A percentile compares a stretch with the other conserved stretches of the same genome.
phyloP scores from a whole-genome alignment of 2,329 filamentous ascomycete species.

The Cephalotrichum gorgonifer region DNA sequence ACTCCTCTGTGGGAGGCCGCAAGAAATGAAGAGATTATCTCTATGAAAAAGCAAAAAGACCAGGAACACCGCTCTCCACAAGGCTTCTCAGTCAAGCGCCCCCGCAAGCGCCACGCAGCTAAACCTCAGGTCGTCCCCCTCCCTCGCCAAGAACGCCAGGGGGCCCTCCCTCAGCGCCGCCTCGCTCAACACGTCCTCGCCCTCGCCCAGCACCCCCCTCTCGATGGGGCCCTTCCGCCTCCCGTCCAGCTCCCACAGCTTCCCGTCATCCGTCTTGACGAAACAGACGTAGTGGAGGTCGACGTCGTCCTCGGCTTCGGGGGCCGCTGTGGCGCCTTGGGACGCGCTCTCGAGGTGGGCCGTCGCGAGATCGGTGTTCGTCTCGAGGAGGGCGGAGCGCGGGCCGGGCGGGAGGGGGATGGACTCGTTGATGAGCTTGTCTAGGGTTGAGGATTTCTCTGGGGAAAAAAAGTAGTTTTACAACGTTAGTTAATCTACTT shows the following conservation, averaged over 20 bases:
- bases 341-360: slow-evolving; percentile 72
- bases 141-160: slow-evolving; percentile 44
- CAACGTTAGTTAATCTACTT: too few species aligned
- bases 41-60: too few species aligned
- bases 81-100: slow-evolving; percentile 34
- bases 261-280: slow-evolving; percentile 61
- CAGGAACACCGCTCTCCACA: not conserved
- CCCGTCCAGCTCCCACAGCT: slow-evolving; percentile 51
- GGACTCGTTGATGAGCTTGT: slow-evolving; percentile 58
- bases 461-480: too few species aligned
- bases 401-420: slow-evolving; percentile 55
- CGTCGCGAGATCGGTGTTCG: slow-evolving; percentile 61
- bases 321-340: slow-evolving; percentile 68
- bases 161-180: slow-evolving; percentile 63
- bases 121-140: slow-evolving; percentile 46
- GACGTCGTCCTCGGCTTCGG: slow-evolving; percentile 67
- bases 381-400: slow-evolving; percentile 67
- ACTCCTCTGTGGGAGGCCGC: too few species aligned
- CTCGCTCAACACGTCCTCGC: slow-evolving; percentile 65
- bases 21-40: too few species aligned
- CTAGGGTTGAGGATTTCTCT: slow-evolving; percentile 46
- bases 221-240: slow-evolving; percentile 46
- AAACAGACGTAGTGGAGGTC: slow-evolving; percentile 96
- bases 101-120: slow-evolving; percentile 47
- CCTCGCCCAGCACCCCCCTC: slow-evolving; percentile 41